Base-by-base conservation (phyloP, 169 alveolate species). In the Theileria luwenshuni region DNA sequence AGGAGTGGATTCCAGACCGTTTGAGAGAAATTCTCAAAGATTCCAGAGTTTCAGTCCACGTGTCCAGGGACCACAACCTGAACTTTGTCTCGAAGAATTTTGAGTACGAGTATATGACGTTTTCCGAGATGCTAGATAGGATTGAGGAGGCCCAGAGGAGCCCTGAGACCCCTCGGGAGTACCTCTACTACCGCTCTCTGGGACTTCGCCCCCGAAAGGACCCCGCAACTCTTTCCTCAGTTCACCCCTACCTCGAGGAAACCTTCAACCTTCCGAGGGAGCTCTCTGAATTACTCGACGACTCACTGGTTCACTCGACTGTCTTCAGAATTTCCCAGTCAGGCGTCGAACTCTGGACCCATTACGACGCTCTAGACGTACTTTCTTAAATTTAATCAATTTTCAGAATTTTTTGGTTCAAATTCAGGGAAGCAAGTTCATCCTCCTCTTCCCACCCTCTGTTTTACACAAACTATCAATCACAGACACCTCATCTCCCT, bases 321-420 rank as follows among this genome's bases (percentile, higher is more conserved):
- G 77, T 83, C 8, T 35, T 83, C 49, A 61, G 90, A 17, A 71
- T 83, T 10, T 74, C 90, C 13, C 90, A 81, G 19, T 71, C 80
- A 17, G 83, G 85, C 8, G 35, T 83, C 19, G 90, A 83, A 28
- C 75, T 83, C 30, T 83, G 90, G 90, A 83, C 90, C 0, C 90
- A 83, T 60, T 83, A 83, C 67, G 90, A 83, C 35, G 79, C 84
- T 27, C 63, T 83, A 17, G 90, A 83, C 51, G 90, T 83, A 27
- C n/a, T 67, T 49, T 13, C 3, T 15, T 30, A 15, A 41, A 21
- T 28, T 49, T 28, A 15, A 19, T 30, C 3, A 15, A 19, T 38
- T 35, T 13, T 48, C 48, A 80, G 88, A 80, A 80, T 19, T 65
- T 80, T 42, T 54, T 80, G 13, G 77, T 80, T 7, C 88, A 80